phyloP scores from a whole-genome alignment of 1,284 basidiomycete genomes.

The Sanghuangporus baumii region DNA sequence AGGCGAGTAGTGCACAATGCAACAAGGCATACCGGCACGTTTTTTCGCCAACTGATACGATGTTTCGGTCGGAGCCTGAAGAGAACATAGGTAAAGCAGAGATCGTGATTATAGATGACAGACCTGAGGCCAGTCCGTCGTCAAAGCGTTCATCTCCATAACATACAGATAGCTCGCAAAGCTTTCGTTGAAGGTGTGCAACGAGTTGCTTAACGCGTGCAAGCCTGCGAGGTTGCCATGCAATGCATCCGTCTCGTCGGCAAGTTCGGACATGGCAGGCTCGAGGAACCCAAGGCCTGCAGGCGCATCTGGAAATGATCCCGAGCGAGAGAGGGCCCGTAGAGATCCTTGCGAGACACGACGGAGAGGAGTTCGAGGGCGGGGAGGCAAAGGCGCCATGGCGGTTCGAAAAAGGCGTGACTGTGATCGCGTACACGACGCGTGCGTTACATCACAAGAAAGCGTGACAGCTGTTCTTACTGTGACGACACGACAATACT shows the following conservation, averaged over 20 bases:
- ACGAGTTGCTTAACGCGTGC: slow-evolving; percentile 64
- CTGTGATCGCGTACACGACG: background rate
- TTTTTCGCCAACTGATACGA: slow-evolving; percentile 55
- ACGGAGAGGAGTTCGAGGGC: slow-evolving; percentile 73
- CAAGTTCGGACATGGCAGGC: slow-evolving; percentile 78
- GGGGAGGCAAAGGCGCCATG: slow-evolving; percentile 27
- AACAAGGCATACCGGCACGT: slow-evolving; percentile 48
- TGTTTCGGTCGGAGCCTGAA: slow-evolving; percentile 55
- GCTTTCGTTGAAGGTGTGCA: slow-evolving; percentile 86
- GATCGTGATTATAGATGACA: slow-evolving; percentile 20
- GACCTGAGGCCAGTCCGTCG: slow-evolving; percentile 88
- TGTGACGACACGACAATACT: background rate
- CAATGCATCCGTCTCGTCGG: slow-evolving; percentile 81
- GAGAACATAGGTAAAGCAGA: background rate
- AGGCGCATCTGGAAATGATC: slow-evolving; percentile 63
- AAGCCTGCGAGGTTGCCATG: slow-evolving; percentile 73
- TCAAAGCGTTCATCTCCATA: slow-evolving; percentile 92
- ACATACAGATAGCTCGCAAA: slow-evolving; percentile 90
- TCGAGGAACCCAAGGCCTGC: slow-evolving; percentile 85
- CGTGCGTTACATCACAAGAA: background rate
- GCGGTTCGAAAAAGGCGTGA: background rate
- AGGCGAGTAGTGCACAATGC: background rate
- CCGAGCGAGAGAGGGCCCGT: slow-evolving; percentile 74
- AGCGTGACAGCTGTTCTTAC: background rate
- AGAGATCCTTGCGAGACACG: slow-evolving; percentile 90